Conservation (phyloP, 345 rosid genomes). For the Salix arbutifolia region DNA sequence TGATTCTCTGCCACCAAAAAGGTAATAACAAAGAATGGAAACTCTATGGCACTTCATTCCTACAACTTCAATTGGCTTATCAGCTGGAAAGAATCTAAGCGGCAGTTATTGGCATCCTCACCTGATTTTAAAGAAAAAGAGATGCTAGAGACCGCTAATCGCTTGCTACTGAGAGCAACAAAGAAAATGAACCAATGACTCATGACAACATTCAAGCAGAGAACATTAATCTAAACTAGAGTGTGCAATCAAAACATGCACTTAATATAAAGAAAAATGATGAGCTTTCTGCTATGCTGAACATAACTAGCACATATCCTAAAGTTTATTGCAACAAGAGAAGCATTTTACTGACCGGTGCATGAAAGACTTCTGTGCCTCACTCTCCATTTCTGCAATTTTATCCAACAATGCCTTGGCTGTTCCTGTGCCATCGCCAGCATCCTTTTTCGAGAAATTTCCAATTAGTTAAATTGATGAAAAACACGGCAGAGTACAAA, state of each 20-base stretch:
- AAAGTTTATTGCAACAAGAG: not conserved
- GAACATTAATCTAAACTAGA: not conserved
- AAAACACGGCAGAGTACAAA: slow-evolving; percentile 2
- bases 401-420: slow-evolving; percentile 67
- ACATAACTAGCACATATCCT: not conserved
- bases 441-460: slow-evolving; percentile 45
- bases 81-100: not conserved
- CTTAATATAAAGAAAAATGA: not conserved
- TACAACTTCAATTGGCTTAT: not conserved
- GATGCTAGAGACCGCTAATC: not conserved
- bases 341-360: slow-evolving; percentile 63
- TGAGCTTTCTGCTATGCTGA: not conserved
- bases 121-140: not conserved
- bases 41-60: not conserved
- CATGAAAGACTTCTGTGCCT: slow-evolving; percentile 98
- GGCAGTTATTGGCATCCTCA: not conserved
- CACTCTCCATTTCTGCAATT: slow-evolving; percentile 75
- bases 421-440: slow-evolving; percentile 80
- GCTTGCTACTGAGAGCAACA: slow-evolving; percentile 1
- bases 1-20: not conserved
- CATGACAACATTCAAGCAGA: not conserved
- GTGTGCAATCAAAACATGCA: not conserved
- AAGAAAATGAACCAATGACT: not conserved
- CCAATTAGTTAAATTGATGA: slow-evolving; percentile 14
- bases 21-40: not conserved